Base-by-base conservation (phyloP, 2,329 filamentous ascomycete species). In the Colletotrichum aenigma region DNA sequence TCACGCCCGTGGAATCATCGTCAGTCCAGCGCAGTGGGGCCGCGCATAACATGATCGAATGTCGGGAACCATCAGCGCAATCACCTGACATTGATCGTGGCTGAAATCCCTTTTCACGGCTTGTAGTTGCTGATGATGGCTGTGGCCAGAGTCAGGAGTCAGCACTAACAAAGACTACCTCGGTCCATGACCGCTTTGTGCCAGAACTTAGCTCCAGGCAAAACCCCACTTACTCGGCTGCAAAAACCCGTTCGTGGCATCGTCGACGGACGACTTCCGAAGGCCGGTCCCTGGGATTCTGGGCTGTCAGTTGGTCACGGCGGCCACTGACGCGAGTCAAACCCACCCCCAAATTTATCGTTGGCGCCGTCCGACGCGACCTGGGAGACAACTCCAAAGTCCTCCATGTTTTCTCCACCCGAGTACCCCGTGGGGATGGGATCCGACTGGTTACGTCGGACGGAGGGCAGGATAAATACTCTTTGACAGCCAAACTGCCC, bases 231-330 rank as follows among this genome's bases (percentile, higher is more conserved):
- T 30, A 26, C 38, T 65, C 66, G 64, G 64, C n/a, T 72, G 28
- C 43, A 55, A 61, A 43, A 58, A 16, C 55, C 64, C 26, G 64
- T 61, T 36, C 12, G n/a, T 71, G 32, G 56, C 55, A 71, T 71
- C 62, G 43, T 21, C 62, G 30, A 75, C 72, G 72, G 72, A 72
- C 72, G 72, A 75, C 62, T 75, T 75, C 72, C 72, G 72, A 75
- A 28, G 61, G 55, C 61, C 34, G 13, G 24, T 38, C 66, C 61
- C 61, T 61, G 24, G 34, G 12, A 18, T 38, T 32, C n/a, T 38
- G 21, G 12, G 21, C 28, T 15, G 4, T 55, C 65, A 56, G 28
- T 70, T 74, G 67, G 67, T 16, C 71, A 71, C 3, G 13, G 48
- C 71, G 48, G 43, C 52, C 18, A 52, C 56, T 16, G 62, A 56